Base-by-base conservation (phyloP, 202 grass and related monocot genomes). In the Setaria italica region DNA sequence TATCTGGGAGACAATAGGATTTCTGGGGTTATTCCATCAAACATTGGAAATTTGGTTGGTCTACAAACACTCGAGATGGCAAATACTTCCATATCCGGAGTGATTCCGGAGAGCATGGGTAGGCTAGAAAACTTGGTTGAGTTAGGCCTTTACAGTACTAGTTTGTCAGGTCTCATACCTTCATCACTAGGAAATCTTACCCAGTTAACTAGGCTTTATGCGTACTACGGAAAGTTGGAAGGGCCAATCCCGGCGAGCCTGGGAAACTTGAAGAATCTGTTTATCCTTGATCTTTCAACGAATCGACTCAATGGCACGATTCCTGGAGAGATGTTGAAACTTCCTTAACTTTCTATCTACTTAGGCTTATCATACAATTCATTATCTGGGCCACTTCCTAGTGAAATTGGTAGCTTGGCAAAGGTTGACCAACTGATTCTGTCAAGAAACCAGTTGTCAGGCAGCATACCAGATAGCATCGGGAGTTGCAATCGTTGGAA, bases 211-310 rank as follows among this genome's bases (percentile, higher is more conserved):
- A 72, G 0, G 19, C 17, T 90, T 7, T 14, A 5, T 2, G 16
- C 45, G 7, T 50, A 15, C 39, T 30, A 77, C 2, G 10, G 32
- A 2, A 78, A 79, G 10, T 67, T 80, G 65, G 56, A 82, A 9
- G 88, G 84, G 46, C 62, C 63, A 6, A 90, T 90, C 30, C 79
- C 84, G n/a, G 11, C 70, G 20, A 90, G 37, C 65, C 19, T 90
- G 8, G 72, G 84, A 2, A 86, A 83, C 0, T 65, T 85, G 9
- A 46, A 78, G 58, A 86, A 39, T 19, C 4, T 86, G 0, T 49
- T 64, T 64, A 4, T 11, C 14, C 37, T 90, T 55, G 73, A 86
- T 66, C 16, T 54, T 3, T 54, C 51, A 16, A 19, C 51, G 1
- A 54, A 54, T 54, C 15, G 15, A 54, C 51, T 9, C 0, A 83